Evolutionary conservation across 352 stramenopile genomes (phyloP), one percentile per base, ranked within the genome.

Genomic region (Pythium sukuiense): DNA sequence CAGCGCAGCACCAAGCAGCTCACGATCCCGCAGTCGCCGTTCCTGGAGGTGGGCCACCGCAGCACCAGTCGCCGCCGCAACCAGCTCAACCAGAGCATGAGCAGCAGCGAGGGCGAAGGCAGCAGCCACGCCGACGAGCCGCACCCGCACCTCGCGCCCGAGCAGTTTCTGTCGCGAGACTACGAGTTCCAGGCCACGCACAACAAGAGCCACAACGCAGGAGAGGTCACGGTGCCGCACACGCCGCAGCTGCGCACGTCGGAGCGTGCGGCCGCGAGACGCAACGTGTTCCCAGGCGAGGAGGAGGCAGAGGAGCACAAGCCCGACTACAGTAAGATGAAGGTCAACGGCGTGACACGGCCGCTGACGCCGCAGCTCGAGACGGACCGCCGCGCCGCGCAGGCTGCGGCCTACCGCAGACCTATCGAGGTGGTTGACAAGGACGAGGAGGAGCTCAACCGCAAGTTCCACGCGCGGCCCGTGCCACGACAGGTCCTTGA

Each of bases 1-100:
- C 81, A 91, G 71, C 77, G 85, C 27, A 91, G 83, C 11, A 92
- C 79, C 3, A 92, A 92, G 68, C 83, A 91, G 68, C 81, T 93
- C 30, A 93, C 85, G 50, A 81, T 93, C 24, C 85, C 85, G 11
- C 72, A 89, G 58, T 89, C 85, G 13, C 85, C 85, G 27, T 77
- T 83, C 52, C 75, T 93, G 33, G 62, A 81, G 27, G 81, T 90
- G 13, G 80, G 79, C n/a, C 79, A 76, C 29, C 85, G 85, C 7
- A 14, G 48, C 48, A 14, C 26, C 20, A 72, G 74, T 41, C 76
- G 85, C 32, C 76, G 77, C 57, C 14, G 13, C 12, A 18, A 55
- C 13, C 48, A 37, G 37, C 37, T 68, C 58, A 65, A 64, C 58
- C 57, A 59, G 13, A 71, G 65, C 46, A 43, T 63, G 49, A 63